phyloP scores from a whole-genome alignment of 768 basidiomycete species.

The Hericium coralloides region DNA sequence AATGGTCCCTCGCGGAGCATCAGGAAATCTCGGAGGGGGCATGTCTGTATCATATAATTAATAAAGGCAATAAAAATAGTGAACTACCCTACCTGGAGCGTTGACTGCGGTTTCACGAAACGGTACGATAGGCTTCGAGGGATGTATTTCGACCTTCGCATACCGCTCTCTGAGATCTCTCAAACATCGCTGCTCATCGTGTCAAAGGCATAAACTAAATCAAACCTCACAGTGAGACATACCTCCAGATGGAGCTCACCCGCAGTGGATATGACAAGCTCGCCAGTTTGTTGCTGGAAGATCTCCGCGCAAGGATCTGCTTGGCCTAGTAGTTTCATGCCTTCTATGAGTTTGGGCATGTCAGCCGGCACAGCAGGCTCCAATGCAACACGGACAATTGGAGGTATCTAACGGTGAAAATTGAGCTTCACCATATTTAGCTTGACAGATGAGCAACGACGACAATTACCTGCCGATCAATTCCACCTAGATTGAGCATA shows the following conservation, averaged over 20 bases:
- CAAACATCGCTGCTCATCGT: constrained; percentile 64
- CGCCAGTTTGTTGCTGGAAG: constrained; percentile 94
- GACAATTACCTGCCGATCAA: constrained; percentile 48
- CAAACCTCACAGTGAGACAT: constrained; percentile 8
- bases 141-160: constrained; percentile 86
- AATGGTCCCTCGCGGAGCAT: constrained; percentile 70
- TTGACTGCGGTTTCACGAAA: constrained; percentile 93
- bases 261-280: constrained; percentile 93
- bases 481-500: constrained; percentile 74
- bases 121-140: constrained; percentile 93
- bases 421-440: too few relatives aligned
- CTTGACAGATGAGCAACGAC: neutral
- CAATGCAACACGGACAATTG: constrained; percentile 92
- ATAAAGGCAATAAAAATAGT: neutral
- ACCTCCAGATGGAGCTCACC: constrained; percentile 96
- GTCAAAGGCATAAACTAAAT: neutral
- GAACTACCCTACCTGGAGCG: constrained; percentile 44
- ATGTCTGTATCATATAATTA: constrained; percentile 50
- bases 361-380: constrained; percentile 79
- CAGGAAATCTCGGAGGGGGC: constrained; percentile 69
- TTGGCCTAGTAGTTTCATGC: constrained; percentile 83
- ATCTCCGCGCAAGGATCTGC: constrained; percentile 97
- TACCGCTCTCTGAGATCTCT: constrained; percentile 96
- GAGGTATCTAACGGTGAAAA: constrained; percentile 46
- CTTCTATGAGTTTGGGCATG: constrained; percentile 81